phyloP scores from a whole-genome alignment of 768 basidiomycete species.

The Leccinum subgranulosum region DNA sequence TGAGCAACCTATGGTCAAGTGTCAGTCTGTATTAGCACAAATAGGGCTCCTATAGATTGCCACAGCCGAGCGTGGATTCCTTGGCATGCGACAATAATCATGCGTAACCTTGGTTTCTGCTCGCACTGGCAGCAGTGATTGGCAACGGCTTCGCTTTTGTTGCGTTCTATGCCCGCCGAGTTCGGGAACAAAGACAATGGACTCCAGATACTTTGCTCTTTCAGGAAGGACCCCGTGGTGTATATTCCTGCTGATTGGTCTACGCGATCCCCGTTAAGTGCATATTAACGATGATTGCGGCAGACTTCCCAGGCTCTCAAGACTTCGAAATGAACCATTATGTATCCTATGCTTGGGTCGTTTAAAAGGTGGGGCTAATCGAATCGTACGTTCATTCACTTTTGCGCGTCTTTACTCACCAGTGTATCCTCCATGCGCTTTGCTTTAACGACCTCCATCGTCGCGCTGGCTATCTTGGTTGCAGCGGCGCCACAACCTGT shows the following conservation, averaged over 20 bases:
- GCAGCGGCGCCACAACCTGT: conserved; percentile 4
- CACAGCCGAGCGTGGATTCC: neutral
- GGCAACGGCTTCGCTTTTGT: neutral
- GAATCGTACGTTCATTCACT: neutral
- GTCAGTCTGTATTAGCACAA: too few relatives aligned
- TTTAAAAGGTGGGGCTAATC: neutral
- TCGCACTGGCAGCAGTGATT: neutral
- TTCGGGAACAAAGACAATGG: neutral
- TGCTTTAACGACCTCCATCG: neutral
- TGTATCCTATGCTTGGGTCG: neutral
- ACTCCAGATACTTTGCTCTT: neutral
- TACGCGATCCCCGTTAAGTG: neutral
- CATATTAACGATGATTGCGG: neutral
- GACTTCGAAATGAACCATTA: neutral
- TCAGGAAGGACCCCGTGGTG: neutral
- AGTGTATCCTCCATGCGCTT: neutral
- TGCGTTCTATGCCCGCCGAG: neutral
- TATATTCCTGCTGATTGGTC: neutral
- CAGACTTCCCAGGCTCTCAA: neutral
- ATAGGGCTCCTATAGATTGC: too few relatives aligned
- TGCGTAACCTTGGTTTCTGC: neutral
- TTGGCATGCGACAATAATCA: neutral
- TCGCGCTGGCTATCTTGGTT: conserved; percentile 4
- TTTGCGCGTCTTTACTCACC: neutral
- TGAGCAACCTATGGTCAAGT: too few relatives aligned